Evolutionary conservation across 495 filamentous ascomycete genomes (phyloP).

Genomic region (Terfezia boudieri): DNA sequence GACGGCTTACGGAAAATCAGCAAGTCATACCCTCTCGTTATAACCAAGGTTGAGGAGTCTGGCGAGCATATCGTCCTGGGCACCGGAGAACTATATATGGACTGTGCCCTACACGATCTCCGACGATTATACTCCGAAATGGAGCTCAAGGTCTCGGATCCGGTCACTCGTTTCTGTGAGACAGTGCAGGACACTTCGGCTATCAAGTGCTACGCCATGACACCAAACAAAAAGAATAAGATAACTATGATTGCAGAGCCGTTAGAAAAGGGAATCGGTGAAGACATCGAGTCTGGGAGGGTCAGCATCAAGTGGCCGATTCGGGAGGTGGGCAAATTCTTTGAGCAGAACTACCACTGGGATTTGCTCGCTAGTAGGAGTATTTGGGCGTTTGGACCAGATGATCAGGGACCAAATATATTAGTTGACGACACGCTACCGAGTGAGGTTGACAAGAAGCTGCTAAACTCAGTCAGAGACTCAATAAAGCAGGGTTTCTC

Average conservation of each 20-base stretch:
- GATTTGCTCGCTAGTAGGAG: conserved; percentile 81
- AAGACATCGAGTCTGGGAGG: conserved; percentile 78
- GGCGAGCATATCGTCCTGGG: conserved; percentile 89
- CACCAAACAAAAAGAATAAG: conserved; percentile 97
- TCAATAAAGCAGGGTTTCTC: conserved; percentile 84
- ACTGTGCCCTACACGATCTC: conserved; percentile 90
- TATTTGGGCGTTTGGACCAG: conserved; percentile 97
- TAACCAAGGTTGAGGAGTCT: conserved; percentile 96
- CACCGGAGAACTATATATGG: conserved; percentile 95
- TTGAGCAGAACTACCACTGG: conserved; percentile 94
- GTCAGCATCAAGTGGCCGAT: conserved; percentile 86
- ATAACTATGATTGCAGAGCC: conserved; percentile 97
- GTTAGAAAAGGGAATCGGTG: conserved; percentile 78
- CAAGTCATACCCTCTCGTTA: conserved; percentile 86
- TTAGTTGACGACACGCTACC: conserved; percentile 90
- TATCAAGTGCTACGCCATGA: conserved; percentile 93
- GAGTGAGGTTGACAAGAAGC: conserved; percentile 71
- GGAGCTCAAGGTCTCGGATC: conserved; percentile 96
- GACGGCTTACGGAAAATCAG: conserved; percentile 91
- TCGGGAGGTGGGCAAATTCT: conserved; percentile 83
- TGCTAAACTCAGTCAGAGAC: conserved; percentile 69
- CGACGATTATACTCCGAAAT: conserved; percentile 90
- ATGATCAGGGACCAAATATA: conserved; percentile 88
- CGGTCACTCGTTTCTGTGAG: conserved; percentile 92
- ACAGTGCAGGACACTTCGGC: conserved; percentile 94